A percentile compares a stretch with the other conserved stretches of the same genome.
Evolutionary conservation across 352 stramenopile species (phyloP).

Genomic region (Phytophthora syringae): DNA sequence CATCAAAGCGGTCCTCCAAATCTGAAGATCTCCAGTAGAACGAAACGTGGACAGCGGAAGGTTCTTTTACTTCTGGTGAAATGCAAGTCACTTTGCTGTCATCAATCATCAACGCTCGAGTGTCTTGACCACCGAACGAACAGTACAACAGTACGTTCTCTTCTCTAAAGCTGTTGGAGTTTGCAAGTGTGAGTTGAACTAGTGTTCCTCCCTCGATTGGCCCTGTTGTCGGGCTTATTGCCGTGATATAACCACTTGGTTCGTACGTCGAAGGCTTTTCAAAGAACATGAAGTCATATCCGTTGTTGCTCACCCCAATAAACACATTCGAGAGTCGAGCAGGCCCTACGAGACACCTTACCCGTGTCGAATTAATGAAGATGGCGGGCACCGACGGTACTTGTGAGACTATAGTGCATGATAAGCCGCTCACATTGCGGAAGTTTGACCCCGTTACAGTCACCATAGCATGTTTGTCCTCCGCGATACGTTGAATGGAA

Average conservation of each 20-base stretch:
- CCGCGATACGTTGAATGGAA: conserved; percentile 18
- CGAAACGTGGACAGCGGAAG: conserved; percentile 14
- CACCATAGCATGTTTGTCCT: conserved; percentile 24
- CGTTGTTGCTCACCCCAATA: conserved; percentile 52
- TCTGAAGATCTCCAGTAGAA: conserved; percentile 37
- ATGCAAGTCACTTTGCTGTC: conserved; percentile 25
- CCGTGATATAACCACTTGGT: conserved; percentile 24
- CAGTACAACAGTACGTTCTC: conserved; percentile 33
- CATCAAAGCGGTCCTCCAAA: conserved; percentile 26
- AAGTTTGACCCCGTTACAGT: conserved; percentile 46
- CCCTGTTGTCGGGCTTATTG: conserved; percentile 34
- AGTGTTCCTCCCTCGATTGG: conserved; percentile 40
- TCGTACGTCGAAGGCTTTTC: conserved; percentile 12
- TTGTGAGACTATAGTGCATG: conserved; percentile 32
- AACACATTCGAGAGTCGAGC: background rate
- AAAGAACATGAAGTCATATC: conserved; percentile 42
- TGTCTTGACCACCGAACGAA: conserved; percentile 42
- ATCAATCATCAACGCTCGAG: conserved; percentile 21
- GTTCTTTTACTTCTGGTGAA: conserved; percentile 13
- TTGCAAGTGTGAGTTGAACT: conserved; percentile 33
- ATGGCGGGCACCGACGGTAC: background rate
- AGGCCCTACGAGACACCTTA: conserved; percentile 18
- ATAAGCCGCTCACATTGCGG: conserved; percentile 28
- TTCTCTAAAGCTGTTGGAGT: conserved; percentile 5
- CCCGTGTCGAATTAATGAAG: conserved; percentile 21